These are phyloP conservation scores for Wakefieldia striispora DNA, from an alignment of 768 basidiomycete species.

Conservation along the genomic window DNA sequence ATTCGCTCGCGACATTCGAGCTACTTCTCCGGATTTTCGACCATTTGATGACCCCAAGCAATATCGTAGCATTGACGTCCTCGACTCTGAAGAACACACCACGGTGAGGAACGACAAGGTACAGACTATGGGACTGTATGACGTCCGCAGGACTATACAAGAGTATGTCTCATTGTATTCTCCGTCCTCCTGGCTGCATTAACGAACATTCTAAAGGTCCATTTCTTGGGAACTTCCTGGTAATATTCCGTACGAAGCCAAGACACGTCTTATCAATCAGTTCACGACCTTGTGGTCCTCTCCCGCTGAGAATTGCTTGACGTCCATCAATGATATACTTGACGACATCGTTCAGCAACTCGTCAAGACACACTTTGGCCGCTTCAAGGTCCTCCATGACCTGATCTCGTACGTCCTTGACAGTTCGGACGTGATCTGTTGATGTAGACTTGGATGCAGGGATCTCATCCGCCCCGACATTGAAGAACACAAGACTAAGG, in stretches of 20 bases:
- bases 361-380: constrained; percentile 37
- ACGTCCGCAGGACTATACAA: constrained; percentile 35
- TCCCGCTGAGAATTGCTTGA: constrained; percentile 37
- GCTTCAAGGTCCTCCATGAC: constrained; percentile 35
- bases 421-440: neutral
- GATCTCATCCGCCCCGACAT: constrained; percentile 27
- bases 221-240: constrained; percentile 43
- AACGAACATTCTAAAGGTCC: constrained; percentile 25
- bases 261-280: constrained; percentile 33
- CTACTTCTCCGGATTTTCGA: constrained; percentile 43
- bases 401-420: constrained; percentile 34
- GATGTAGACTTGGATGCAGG: constrained; percentile 18
- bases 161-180: constrained; percentile 26
- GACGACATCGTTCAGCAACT: constrained; percentile 28
- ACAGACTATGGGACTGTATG: constrained; percentile 27
- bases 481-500: constrained; percentile 23
- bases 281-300: constrained; percentile 37
- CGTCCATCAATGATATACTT: constrained; percentile 30
- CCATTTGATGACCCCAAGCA: constrained; percentile 21
- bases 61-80: constrained; percentile 7
- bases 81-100: constrained; percentile 5
- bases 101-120: neutral
- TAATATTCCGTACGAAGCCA: constrained; percentile 42
- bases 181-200: neutral
- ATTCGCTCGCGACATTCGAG: constrained; percentile 36